phyloP scores from a whole-genome alignment of 2,329 filamentous ascomycete species.

The Tolypocladium guangdongense region DNA sequence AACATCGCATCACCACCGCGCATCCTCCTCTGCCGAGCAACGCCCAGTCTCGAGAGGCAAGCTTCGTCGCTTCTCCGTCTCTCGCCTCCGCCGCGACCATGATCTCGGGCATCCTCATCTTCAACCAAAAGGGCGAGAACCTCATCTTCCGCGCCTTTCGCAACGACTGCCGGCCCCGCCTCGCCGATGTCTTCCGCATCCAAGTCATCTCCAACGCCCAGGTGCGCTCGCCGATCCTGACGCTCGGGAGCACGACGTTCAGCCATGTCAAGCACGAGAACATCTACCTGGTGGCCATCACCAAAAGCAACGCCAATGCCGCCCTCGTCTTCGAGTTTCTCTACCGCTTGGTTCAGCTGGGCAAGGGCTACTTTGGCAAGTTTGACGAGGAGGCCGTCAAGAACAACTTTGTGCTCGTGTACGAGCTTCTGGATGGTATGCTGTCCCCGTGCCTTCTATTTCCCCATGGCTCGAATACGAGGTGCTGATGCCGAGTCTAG shows the following conservation, averaged over 20 bases:
- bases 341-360: constrained; percentile 80
- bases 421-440: constrained; percentile 86
- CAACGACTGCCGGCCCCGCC: constrained; percentile 92
- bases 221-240: constrained; percentile 94
- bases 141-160: constrained; percentile 98
- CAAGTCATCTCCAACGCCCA: constrained; percentile 98
- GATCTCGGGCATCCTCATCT: constrained; percentile 94
- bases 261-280: constrained; percentile 99
- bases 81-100: constrained; percentile 41
- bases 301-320: constrained; percentile 98
- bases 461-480: too few species aligned
- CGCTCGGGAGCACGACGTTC: constrained; percentile 94
- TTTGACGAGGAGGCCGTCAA: constrained; percentile 99
- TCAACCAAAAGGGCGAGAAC: constrained; percentile 99
- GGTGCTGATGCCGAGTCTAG: constrained; percentile 29
- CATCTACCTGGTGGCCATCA: constrained; percentile 94
- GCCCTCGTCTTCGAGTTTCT: constrained; percentile 97
- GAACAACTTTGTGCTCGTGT: constrained; percentile 98
- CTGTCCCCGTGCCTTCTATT: neutral
- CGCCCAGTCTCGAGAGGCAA: neutral
- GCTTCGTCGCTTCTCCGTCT: neutral
- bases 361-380: constrained; percentile 95
- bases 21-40: neutral
- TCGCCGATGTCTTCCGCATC: constrained; percentile 98
- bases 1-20: neutral